These are phyloP conservation scores for Lodderomyces jiufengensis DNA, from an alignment of 1,139 yeast genomes.

Conservation along the genomic window DNA sequence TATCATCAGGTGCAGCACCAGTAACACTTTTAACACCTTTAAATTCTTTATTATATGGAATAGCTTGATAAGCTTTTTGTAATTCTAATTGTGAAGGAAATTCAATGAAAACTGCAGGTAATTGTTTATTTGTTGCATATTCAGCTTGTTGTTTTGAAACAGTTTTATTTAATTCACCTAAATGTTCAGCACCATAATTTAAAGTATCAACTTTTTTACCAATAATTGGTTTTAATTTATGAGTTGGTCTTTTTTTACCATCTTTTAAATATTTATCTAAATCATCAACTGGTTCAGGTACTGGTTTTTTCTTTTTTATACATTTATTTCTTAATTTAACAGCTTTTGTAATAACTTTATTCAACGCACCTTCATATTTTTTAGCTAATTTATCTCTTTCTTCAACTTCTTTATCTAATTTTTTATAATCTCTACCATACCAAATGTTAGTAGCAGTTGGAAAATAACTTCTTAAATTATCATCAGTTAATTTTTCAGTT, in stretches of 20 bases:
- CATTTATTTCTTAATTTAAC: constrained; percentile 52
- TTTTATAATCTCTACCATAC: constrained; percentile 59
- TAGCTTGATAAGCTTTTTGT: constrained; percentile 83
- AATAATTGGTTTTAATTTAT: constrained; percentile 50
- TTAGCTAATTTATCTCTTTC: constrained; percentile 53
- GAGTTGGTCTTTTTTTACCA: constrained; percentile 68
- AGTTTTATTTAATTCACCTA: constrained; percentile 66
- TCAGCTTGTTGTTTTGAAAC: constrained; percentile 57
- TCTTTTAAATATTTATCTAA: constrained; percentile 50
- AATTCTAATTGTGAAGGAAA: constrained; percentile 85
- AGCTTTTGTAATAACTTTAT: constrained; percentile 53
- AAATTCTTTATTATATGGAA: constrained; percentile 64
- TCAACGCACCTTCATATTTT: constrained; percentile 60
- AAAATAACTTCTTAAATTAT: constrained; percentile 50
- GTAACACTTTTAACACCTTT: constrained; percentile 59
- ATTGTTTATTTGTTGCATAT: constrained; percentile 43
- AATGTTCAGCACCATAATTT: constrained; percentile 59
- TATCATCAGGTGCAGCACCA: constrained; percentile 67
- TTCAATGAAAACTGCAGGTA: constrained; percentile 79
- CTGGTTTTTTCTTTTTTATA: constrained; percentile 52
- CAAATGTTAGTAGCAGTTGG: constrained; percentile 60
- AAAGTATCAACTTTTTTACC: constrained; percentile 88
- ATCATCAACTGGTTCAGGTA: constrained; percentile 57
- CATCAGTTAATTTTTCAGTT: constrained; percentile 44
- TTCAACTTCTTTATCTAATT: constrained; percentile 49